Evolutionary conservation across 169 alveolate genomes (phyloP).

Genomic region (Eimeria praecox): DNA sequence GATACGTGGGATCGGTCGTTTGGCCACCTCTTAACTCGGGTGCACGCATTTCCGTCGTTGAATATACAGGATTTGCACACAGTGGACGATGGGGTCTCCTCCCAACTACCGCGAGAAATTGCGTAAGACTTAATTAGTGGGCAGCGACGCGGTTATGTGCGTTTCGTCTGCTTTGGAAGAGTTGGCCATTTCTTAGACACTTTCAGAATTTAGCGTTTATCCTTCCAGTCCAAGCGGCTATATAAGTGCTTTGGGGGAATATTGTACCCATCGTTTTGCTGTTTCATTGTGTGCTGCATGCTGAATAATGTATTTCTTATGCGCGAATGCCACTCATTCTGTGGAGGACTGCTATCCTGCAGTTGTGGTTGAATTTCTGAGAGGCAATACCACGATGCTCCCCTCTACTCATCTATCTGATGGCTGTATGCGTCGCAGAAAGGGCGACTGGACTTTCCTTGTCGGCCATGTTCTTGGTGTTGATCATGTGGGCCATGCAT

Average conservation of each 20-base stretch:
- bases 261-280: not conserved
- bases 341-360: not conserved
- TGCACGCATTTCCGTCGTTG: conserved; percentile 86
- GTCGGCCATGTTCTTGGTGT: conserved; percentile 90
- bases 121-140: not conserved
- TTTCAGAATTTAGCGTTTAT: not conserved
- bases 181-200: not conserved
- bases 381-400: not conserved
- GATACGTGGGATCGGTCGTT: conserved; percentile 88
- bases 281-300: not conserved
- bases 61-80: conserved; percentile 89
- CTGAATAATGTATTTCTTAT: not conserved
- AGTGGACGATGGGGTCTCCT: conserved; percentile 86
- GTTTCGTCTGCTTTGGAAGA: not conserved
- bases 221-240: not conserved
- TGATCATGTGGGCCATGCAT: conserved; percentile 92
- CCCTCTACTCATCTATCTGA: not conserved
- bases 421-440: not conserved
- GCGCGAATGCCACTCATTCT: not conserved
- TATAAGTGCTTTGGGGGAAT: not conserved
- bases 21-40: conserved; percentile 84
- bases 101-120: conserved; percentile 72
- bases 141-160: not conserved
- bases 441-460: conserved; percentile 83
- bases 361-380: not conserved